Evolutionary conservation across 257 asterid species (phyloP), one percentile per base, ranked within the genome.

Genomic region (Solanum dulcamara): DNA sequence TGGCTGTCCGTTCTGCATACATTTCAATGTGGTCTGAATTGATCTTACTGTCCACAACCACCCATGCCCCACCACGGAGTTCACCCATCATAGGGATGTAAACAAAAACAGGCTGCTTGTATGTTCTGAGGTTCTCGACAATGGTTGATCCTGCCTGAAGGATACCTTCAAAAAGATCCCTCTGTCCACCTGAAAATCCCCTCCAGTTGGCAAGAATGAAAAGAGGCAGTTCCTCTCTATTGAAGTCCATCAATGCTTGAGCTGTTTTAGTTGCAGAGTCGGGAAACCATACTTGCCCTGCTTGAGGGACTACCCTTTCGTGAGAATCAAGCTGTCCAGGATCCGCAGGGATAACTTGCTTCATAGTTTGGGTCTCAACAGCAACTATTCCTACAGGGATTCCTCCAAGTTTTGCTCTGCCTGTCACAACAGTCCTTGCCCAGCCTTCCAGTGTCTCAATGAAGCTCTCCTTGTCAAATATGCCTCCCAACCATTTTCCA

Each of bases 31-130:
- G 98, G 70, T 97, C 97, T 0, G 98, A 97, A 80, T 97, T 97
- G 89, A 97, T 93, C 91, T 92, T 94, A 87, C 98, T 93, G 87
- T 97, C 99, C 30, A 97, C 91, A 28, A 95, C 98, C 86, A 97
- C 98, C 99, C 99, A 97, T 4, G 98, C 98, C 81, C 99, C 98
- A 88, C 99, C 99, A 12, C 99, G 98, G 64, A 97, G 98, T 91
- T 97, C 99, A 4, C 98, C 98, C 96, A 90, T 91, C 93, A 90
- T 92, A 1, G 99, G 99, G 71, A 97, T 94, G 92, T 95, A 97
- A 75, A 95, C 92, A 88, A 97, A 95, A 85, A 95, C 98, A 0
- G 99, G 96, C 10, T 95, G 99, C 12, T 86, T 83, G 87, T 95
- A 97, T 1, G 96, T 94, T 83, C 99, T 86, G 32, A 95, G 96